Base-by-base conservation (phyloP, 805 yeast species). In the Yamadazyma nakazawae region DNA sequence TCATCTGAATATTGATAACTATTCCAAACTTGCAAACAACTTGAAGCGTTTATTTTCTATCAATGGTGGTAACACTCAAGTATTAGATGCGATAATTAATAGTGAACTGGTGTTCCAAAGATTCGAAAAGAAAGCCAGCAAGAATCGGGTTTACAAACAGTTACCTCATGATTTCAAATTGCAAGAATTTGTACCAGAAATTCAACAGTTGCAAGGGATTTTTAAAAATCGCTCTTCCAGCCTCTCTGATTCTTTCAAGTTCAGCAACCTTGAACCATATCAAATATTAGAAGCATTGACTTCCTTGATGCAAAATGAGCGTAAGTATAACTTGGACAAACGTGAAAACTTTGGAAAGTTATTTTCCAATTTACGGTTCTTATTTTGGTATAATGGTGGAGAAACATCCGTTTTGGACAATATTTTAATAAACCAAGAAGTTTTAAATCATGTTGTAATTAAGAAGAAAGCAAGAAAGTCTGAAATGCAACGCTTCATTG, bases 1-100 rank as follows among this genome's bases (percentile, higher is more conserved):
- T 40, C 26, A 41, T 17, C 21, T 28, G 18, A 36, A 45, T 34
- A 41, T 47, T 26, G 37, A 38, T n/a, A 40, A 28, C 7, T 50
- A 47, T 34, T 21, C 38, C 17, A 51, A 48, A 24, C 41, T 51
- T 10, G 35, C 40, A 10, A 46, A 16, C 12, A 46, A 40, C 8
- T 40, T 52, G 34, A 31, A 85, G 79, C 53, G 53, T 56, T 70
- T 47, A 66, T 82, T 30, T 59, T 61, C 64, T 14, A 54, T 78
- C 30, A 83, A 84, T 54, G 84, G 85, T 14, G 84, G 83, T 1
- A 76, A 80, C 54, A 68, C 83, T 2, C 77, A 76, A 43, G 71
- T 79, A 11, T 71, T 84, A 55, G 89, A 84, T 55, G 67, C 83
- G 1, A 57, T 83, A 36, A 56, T 80, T 17, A 75, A 78, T 42